Base-by-base conservation (phyloP, 176 grass and related monocot genomes). In the Carex kokanica region DNA sequence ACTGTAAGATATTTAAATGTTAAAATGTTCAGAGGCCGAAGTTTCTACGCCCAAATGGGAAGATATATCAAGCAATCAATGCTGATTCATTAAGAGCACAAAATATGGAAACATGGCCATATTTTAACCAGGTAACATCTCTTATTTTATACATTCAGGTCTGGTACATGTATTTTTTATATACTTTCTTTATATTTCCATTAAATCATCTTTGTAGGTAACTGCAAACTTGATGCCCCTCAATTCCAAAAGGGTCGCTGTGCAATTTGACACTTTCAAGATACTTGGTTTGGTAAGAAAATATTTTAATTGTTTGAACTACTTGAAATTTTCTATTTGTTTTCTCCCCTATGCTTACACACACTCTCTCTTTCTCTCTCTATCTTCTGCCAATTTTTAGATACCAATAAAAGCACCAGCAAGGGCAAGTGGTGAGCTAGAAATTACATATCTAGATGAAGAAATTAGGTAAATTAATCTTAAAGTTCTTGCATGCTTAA, bases 371-470 rank as follows among this genome's bases (percentile, higher is more conserved):
- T 66, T 6, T 18, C 29, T 66, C 13, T 36, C 34, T 72, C 15
- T 4, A 25, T 47, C 45, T 47, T 55, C 68, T 9, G 18, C 59
- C 72, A 54, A 5, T 79, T 24, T 25, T 15, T 83, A 98, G 95
- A 93, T 98, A 67, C 84, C 84, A 80, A 94, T 98, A 80, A 94
- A 98, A 91, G 78, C 92, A 15, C 90, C 90, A 16, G 90, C 85
- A 87, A 88, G 92, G 40, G 92, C 66, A 77, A 91, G 89, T 83
- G 95, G 95, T 69, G 95, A 98, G 83, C 85, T 98, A 43, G 95
- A 98, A 68, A 88, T 93, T 68, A 98, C 95, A 62, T 98, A 98
- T 74, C 86, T 98, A 21, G 95, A 98, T 60, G 92, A 98, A 90
- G 92, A 94, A 74, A 74, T 94, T 79, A 86, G 95, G 92, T 94